These are phyloP conservation scores for Russula foetens DNA, from an alignment of 768 basidiomycete genomes.

Conservation along the genomic window DNA sequence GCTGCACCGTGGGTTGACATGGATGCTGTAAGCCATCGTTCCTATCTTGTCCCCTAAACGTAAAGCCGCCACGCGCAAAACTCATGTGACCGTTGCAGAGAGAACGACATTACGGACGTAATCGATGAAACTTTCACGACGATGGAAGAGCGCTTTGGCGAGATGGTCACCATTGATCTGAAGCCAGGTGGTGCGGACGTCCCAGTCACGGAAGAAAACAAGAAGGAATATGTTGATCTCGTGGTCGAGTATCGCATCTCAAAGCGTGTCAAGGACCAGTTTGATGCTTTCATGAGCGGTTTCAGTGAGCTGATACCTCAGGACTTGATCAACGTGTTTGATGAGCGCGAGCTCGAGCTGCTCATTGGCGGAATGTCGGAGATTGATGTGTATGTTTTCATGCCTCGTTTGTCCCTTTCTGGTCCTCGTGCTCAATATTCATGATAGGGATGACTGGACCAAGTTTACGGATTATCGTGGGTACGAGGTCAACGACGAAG, in stretches of 20 bases:
- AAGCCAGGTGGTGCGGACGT: constrained; percentile 82
- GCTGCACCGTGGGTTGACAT: constrained; percentile 87
- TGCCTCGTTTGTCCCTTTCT: neutral
- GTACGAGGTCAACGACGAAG: constrained; percentile 90
- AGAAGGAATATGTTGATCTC: constrained; percentile 94
- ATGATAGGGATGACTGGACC: constrained; percentile 84
- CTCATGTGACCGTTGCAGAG: constrained; percentile 40
- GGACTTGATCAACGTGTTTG: constrained; percentile 96
- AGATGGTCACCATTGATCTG: constrained; percentile 94
- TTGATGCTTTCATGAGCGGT: constrained; percentile 99
- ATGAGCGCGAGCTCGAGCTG: constrained; percentile 94
- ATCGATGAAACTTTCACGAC: constrained; percentile 98
- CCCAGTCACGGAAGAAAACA: constrained; percentile 93
- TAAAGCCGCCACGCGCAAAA: constrained; percentile 1
- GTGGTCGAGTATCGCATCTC: constrained; percentile 98
- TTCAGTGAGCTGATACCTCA: constrained; percentile 99
- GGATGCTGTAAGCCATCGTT: constrained; percentile 81
- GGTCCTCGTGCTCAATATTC: neutral
- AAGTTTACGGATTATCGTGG: constrained; percentile 99
- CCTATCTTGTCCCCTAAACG: neutral
- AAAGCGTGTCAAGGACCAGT: constrained; percentile 95
- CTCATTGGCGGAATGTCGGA: constrained; percentile 99
- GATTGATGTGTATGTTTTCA: constrained; percentile 83
- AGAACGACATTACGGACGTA: constrained; percentile 97
- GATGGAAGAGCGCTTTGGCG: constrained; percentile 95